Percentiles rank a stretch among this genome's conserved stretches.
These are phyloP conservation scores for Logfia minima DNA, from an alignment of 129 eudicot species.

Conservation along the genomic window DNA sequence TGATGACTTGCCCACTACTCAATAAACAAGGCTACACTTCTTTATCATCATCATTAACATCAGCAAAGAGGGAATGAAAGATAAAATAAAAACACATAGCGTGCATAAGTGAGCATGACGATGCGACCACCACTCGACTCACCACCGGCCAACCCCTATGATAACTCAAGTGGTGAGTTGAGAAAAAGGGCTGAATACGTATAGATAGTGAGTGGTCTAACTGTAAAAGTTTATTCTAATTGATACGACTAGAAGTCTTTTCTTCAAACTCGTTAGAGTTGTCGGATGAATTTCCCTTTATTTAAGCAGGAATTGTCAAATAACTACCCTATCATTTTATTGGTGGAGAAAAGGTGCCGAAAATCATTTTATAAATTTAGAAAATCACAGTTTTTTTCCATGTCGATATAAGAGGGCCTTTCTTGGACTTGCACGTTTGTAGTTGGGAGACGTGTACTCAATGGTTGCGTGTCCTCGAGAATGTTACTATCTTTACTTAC, in stretches of 20 bases:
- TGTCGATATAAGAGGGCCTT: not conserved
- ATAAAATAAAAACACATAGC: no score
- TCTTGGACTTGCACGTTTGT: constrained; percentile 32
- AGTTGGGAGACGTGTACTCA: constrained; percentile 19
- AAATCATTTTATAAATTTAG: not conserved
- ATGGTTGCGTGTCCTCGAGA: constrained; percentile 15
- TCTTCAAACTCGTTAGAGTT: not conserved
- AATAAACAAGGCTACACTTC: no score
- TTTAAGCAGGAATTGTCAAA: not conserved
- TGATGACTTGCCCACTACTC: no score
- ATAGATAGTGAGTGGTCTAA: no score
- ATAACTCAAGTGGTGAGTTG: not conserved
- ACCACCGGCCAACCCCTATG: not conserved
- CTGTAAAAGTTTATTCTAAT: not conserved
- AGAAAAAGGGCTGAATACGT: no score
- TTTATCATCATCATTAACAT: no score
- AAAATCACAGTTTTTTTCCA: not conserved
- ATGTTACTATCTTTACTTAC: not conserved
- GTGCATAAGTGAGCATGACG: no score
- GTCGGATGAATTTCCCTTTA: not conserved
- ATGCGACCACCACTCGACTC: no score
- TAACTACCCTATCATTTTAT: not conserved
- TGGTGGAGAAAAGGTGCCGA: not conserved
- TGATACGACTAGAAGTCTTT: not conserved
- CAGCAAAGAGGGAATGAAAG: no score